phyloP scores from a whole-genome alignment of 2,329 filamentous ascomycete species.

The Curvularia eragrostidis region DNA sequence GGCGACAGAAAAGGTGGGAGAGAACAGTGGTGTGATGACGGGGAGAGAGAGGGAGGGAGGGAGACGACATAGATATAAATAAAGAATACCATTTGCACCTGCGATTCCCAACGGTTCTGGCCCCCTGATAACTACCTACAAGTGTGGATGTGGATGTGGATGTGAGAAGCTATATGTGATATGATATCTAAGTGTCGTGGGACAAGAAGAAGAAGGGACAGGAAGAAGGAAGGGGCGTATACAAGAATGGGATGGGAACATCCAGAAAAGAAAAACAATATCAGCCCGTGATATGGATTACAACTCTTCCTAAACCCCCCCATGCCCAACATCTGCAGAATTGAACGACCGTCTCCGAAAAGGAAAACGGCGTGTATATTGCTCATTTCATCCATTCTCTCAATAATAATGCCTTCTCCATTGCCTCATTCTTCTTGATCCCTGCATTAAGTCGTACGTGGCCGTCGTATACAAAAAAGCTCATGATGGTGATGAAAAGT shows the following conservation, averaged over 20 bases:
- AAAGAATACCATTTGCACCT: background rate
- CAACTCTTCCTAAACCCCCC: background rate
- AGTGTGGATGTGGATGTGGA: no score
- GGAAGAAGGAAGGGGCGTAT: background rate
- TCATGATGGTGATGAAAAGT: conserved; percentile 8
- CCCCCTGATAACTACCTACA: no score
- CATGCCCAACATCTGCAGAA: background rate
- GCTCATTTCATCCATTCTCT: background rate
- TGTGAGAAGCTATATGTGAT: no score
- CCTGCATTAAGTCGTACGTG: conserved; percentile 18
- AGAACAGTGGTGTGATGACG: background rate
- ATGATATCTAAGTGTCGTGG: background rate
- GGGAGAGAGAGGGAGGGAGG: background rate
- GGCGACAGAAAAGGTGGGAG: background rate
- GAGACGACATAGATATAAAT: background rate
- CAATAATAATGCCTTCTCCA: background rate
- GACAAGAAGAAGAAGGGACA: no score
- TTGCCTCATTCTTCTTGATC: conserved; percentile 1
- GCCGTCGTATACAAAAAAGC: conserved; percentile 11
- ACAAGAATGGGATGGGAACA: background rate
- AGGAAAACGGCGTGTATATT: background rate
- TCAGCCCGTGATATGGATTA: background rate
- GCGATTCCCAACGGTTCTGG: no score
- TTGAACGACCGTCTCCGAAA: background rate
- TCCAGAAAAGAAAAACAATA: background rate